Conservation (phyloP, 1,139 yeast species). For the Geotrichum cucujoidarum region DNA sequence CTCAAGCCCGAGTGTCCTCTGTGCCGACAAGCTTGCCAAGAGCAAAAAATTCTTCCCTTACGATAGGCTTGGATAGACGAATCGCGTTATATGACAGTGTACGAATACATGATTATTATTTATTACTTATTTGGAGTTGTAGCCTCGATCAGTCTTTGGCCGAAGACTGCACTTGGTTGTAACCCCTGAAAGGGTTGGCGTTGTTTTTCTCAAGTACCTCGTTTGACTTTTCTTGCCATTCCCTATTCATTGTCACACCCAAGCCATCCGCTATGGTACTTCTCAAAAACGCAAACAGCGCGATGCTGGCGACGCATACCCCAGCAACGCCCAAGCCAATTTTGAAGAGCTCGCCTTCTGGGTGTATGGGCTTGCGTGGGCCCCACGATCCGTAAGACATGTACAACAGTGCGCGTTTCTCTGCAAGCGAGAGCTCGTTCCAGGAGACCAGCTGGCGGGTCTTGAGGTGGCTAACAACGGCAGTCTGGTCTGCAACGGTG, state of each 20-base stretch:
- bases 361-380: constrained; percentile 94
- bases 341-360: constrained; percentile 73
- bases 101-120: too few relatives aligned
- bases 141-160: constrained; percentile 21
- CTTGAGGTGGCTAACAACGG: constrained; percentile 74
- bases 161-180: constrained; percentile 84
- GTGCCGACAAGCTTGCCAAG: constrained; percentile 71
- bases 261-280: constrained; percentile 50
- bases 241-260: constrained; percentile 83
- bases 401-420: constrained; percentile 95
- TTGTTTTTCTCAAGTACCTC: constrained; percentile 93
- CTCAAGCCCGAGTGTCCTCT: constrained; percentile 77
- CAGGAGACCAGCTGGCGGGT: constrained; percentile 94
- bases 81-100: too few relatives aligned
- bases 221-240: constrained; percentile 96
- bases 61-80: constrained; percentile 35
- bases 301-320: constrained; percentile 61
- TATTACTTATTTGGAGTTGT: too few relatives aligned
- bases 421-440: constrained; percentile 78
- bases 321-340: constrained; percentile 72
- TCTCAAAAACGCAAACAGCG: constrained; percentile 61
- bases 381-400: constrained; percentile 99
- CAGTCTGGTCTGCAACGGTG: constrained; percentile 84
- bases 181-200: constrained; percentile 94
- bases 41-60: constrained; percentile 70